Percentiles rank a stretch among this genome's conserved stretches.
Conservation (phyloP, 1,284 basidiomycete species). For the Cryptococcus sp. region DNA sequence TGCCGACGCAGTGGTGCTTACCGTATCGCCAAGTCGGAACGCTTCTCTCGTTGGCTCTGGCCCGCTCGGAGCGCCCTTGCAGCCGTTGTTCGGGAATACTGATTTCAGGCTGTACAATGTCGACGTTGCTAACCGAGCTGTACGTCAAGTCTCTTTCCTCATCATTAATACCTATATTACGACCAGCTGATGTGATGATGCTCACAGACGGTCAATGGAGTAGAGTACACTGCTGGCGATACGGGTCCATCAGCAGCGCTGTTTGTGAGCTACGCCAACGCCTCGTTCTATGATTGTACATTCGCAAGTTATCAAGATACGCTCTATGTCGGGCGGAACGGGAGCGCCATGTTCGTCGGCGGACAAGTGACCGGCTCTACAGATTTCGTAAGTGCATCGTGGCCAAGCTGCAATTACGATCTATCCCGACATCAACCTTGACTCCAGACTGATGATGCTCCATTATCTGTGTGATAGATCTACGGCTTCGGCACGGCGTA, state of each 20-base stretch:
- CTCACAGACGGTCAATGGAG: slow-evolving; percentile 10
- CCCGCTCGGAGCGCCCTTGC: slow-evolving; percentile 18
- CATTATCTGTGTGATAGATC: not conserved
- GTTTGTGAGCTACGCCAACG: slow-evolving; percentile 38
- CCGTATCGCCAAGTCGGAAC: slow-evolving; percentile 26
- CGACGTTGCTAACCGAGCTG: slow-evolving; percentile 66
- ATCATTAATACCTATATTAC: not conserved
- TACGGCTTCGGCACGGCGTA: slow-evolving; percentile 10
- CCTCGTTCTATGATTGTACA: slow-evolving; percentile 67
- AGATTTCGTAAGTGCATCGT: slow-evolving; percentile 56
- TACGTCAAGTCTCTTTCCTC: slow-evolving; percentile 41
- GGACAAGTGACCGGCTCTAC: slow-evolving; percentile 65
- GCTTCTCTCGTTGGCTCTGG: slow-evolving; percentile 18
- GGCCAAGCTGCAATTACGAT: no score
- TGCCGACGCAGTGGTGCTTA: slow-evolving; percentile 29
- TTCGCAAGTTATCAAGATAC: slow-evolving; percentile 69
- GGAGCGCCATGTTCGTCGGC: slow-evolving; percentile 63
- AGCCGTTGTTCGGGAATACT: slow-evolving; percentile 56
- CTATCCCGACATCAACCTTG: no score
- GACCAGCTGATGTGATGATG: slow-evolving; percentile 1
- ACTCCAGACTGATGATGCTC: not conserved
- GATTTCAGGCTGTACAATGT: slow-evolving; percentile 69
- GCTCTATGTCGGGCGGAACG: slow-evolving; percentile 64
- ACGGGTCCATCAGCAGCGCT: slow-evolving; percentile 31
- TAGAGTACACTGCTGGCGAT: slow-evolving; percentile 15